Percentiles rank a stretch among this genome's conserved stretches.
These are phyloP conservation scores for Eucalyptus globulus DNA, from an alignment of 345 rosid genomes.

Conservation along the genomic window DNA sequence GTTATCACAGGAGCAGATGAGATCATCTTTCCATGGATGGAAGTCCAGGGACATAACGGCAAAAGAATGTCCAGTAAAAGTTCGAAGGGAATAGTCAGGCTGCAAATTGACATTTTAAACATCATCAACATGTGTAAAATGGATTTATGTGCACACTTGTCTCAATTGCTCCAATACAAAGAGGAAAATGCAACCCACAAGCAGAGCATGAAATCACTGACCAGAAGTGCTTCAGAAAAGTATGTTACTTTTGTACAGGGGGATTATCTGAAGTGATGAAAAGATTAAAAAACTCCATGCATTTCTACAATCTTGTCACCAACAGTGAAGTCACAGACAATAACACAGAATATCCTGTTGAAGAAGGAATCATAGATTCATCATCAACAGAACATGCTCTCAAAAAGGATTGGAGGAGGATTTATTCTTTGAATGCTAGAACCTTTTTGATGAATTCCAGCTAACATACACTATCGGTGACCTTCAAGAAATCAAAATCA, in stretches of 20 bases:
- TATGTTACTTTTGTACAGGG: background rate
- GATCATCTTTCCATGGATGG: conserved; percentile 58
- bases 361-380: background rate
- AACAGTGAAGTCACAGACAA: background rate
- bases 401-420: background rate
- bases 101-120: conserved; percentile 11
- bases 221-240: background rate
- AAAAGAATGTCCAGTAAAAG: conserved; percentile 47
- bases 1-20: conserved; percentile 56
- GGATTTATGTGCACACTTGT: background rate
- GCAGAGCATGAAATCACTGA: background rate
- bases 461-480: background rate
- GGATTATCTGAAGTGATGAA: background rate
- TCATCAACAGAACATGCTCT: background rate
- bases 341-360: background rate
- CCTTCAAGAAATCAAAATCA: background rate
- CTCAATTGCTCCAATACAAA: background rate
- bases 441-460: background rate
- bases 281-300: background rate
- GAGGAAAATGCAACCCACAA: background rate
- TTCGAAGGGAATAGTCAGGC: conserved; percentile 41
- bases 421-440: background rate
- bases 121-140: background rate
- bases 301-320: background rate
- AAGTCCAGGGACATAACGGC: conserved; percentile 62